A percentile compares a stretch with the other conserved stretches of the same genome.
Evolutionary conservation across 2,329 filamentous ascomycete species (phyloP).

Genomic region (Microcera coccophila): DNA sequence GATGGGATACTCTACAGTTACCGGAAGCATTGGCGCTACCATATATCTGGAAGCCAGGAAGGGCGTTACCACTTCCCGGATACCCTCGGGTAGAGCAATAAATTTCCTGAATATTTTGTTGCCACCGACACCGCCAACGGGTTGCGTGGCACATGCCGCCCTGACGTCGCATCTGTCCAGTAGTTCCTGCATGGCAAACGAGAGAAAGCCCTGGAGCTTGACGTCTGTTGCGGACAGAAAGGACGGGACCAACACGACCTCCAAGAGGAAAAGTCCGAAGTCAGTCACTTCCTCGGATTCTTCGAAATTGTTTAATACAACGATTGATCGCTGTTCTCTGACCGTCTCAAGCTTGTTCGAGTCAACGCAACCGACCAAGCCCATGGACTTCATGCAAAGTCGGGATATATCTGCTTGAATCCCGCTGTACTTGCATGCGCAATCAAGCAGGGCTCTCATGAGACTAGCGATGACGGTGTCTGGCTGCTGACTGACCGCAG

Average conservation of each 20-base stretch:
- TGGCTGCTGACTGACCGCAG: constrained; percentile 78
- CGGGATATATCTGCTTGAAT: constrained; percentile 63
- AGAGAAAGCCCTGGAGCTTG: constrained; percentile 82
- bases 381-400: constrained; percentile 77
- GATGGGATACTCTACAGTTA: constrained; percentile 68
- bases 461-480: constrained; percentile 68
- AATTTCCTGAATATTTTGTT: constrained; percentile 68
- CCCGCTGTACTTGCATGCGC: constrained; percentile 73
- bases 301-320: constrained; percentile 84
- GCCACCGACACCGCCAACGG: constrained; percentile 42
- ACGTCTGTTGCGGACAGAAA: constrained; percentile 90
- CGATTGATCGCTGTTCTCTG: constrained; percentile 74
- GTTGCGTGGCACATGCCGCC: constrained; percentile 45
- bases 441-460: constrained; percentile 77
- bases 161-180: constrained; percentile 73
- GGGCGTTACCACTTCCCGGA: constrained; percentile 78
- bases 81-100: constrained; percentile 69
- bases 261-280: constrained; percentile 80
- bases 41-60: constrained; percentile 82
- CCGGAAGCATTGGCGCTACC: constrained; percentile 58
- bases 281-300: constrained; percentile 72
- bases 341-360: constrained; percentile 81
- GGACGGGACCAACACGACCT: constrained; percentile 83
- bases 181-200: constrained; percentile 91
- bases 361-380: constrained; percentile 86